Evolutionary conservation across 2,329 filamentous ascomycete species (phyloP).

Genomic region (Paraconiothyrium sp.): DNA sequence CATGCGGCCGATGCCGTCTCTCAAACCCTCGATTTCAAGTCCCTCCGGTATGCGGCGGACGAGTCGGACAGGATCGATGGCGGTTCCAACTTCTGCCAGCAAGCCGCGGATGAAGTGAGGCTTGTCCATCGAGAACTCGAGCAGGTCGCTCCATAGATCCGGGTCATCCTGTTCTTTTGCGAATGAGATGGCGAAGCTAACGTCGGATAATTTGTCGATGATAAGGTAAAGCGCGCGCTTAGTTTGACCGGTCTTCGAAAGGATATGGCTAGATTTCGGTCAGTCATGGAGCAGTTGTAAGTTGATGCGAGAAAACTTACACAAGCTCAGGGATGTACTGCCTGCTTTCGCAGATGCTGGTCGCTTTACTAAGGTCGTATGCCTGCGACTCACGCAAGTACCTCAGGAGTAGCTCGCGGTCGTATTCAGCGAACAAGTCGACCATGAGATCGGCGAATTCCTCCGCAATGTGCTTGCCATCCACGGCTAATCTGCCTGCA

Average conservation of each 20-base stretch:
- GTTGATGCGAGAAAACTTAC: slow-evolving; percentile 33
- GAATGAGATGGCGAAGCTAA: slow-evolving; percentile 91
- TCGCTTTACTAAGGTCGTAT: slow-evolving; percentile 85
- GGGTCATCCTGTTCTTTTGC: slow-evolving; percentile 92
- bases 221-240: slow-evolving; percentile 92
- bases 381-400: slow-evolving; percentile 85
- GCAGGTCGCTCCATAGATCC: slow-evolving; percentile 92
- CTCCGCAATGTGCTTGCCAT: slow-evolving; percentile 77
- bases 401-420: slow-evolving; percentile 81
- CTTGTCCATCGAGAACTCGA: slow-evolving; percentile 98
- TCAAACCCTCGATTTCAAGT: slow-evolving; percentile 87
- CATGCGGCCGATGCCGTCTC: slow-evolving; percentile 88
- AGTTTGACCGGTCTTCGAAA: slow-evolving; percentile 94
- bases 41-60: slow-evolving; percentile 92
- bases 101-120: slow-evolving; percentile 92
- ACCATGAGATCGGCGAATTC: slow-evolving; percentile 88
- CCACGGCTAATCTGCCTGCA: slow-evolving; percentile 58
- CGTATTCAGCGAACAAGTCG: slow-evolving; percentile 84
- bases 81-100: slow-evolving; percentile 91
- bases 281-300: background rate
- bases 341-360: slow-evolving; percentile 79
- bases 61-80: slow-evolving; percentile 90
- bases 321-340: slow-evolving; percentile 94
- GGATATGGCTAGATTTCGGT: slow-evolving; percentile 68
- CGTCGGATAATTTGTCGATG: slow-evolving; percentile 90